These are phyloP conservation scores for Cydonia oblonga DNA, from an alignment of 331 rosid species.

Conservation along the genomic window DNA sequence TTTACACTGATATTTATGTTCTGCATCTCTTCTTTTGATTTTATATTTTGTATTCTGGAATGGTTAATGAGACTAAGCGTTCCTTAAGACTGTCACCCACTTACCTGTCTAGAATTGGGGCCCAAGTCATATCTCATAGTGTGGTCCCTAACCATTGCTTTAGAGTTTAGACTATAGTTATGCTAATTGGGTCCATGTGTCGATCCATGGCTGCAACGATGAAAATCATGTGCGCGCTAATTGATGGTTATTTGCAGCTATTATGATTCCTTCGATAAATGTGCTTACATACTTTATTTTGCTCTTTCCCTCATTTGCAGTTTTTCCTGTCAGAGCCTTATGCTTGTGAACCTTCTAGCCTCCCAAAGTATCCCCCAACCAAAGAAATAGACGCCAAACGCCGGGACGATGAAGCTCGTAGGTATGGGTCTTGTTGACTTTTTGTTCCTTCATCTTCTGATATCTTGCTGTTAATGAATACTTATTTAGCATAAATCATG, in stretches of 20 bases:
- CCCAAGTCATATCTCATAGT: background rate
- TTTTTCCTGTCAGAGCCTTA: constrained; percentile 80
- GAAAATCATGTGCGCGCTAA: background rate
- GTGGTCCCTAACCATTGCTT: background rate
- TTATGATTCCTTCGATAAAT: background rate
- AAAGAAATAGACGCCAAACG: constrained; percentile 95
- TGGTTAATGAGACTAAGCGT: background rate
- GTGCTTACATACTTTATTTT: background rate
- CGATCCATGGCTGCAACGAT: background rate
- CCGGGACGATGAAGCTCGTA: constrained; percentile 85
- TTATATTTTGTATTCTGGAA: background rate
- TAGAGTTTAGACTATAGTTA: background rate
- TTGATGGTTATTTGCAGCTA: background rate
- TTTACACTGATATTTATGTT: background rate
- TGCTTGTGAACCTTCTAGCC: constrained; percentile 90
- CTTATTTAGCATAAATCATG: background rate
- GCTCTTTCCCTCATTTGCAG: constrained; percentile 36
- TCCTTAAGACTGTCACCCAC: background rate
- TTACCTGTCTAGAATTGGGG: background rate
- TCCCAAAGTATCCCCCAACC: constrained; percentile 92
- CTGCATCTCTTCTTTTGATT: background rate
- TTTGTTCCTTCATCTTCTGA: constrained; percentile 3
- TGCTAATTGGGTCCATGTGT: background rate
- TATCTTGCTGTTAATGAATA: background rate
- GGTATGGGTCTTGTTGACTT: constrained; percentile 33